Evolutionary conservation across 78 protist species (phyloP).

Genomic region (slime mould (Dictyostelium discoideum)): dicty_2.7 NC_007089.4:1425501-1426000

Average conservation of each 20-base stretch:
- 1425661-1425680: background rate
- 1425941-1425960: background rate
- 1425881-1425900: background rate
- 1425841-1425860: constrained; percentile 1
- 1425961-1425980: background rate
- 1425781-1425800: too few relatives aligned
- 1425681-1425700: background rate
- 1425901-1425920: constrained; percentile 3
- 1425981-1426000: background rate
- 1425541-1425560: background rate
- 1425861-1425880: background rate
- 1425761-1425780: too few relatives aligned
- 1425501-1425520: background rate
- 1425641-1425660: background rate
- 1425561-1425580: background rate
- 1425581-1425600: background rate
- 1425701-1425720: too few relatives aligned
- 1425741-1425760: too few relatives aligned
- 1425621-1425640: background rate
- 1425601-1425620: background rate
- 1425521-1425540: background rate
- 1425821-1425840: background rate
- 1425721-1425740: background rate
- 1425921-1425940: background rate
- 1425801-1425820: too few relatives aligned